phyloP scores from a whole-genome alignment of 176 grass and related monocot genomes.

The Ampelocalamus luodianensis region DNA sequence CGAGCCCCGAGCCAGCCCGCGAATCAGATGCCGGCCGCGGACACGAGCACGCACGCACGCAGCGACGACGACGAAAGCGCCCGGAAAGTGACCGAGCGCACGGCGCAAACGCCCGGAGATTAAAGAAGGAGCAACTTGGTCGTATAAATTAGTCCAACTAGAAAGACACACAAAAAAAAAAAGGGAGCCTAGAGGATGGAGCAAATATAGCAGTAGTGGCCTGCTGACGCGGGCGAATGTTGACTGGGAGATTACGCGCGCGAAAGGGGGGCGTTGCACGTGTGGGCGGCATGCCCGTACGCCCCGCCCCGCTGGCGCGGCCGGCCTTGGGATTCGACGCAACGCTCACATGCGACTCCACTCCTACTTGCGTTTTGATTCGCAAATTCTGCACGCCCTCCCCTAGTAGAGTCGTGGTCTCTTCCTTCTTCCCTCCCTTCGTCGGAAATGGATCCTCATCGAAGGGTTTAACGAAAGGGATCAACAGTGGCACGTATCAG shows the following conservation, averaged over 20 bases:
- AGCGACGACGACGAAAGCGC: background rate
- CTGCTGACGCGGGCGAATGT: constrained; percentile 15
- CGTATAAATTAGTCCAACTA: background rate
- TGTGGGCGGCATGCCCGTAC: constrained; percentile 51
- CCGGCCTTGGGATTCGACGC: constrained; percentile 53
- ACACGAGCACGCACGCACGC: background rate
- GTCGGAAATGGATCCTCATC: too few relatives aligned
- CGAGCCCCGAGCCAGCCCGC: background rate
- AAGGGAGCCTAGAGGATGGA: too few relatives aligned
- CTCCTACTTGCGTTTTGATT: too few relatives aligned
- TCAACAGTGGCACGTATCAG: too few relatives aligned
- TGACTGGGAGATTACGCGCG: background rate
- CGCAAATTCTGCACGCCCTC: too few relatives aligned
- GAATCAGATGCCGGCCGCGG: constrained; percentile 28
- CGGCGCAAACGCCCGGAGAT: background rate
- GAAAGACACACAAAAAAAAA: background rate
- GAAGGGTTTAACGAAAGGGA: too few relatives aligned
- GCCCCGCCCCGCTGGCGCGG: constrained; percentile 37
- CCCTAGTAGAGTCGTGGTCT: background rate
- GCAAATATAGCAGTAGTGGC: too few relatives aligned
- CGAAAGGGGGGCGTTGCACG: constrained; percentile 6
- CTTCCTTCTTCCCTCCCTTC: background rate
- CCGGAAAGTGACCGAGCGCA: background rate
- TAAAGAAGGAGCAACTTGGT: background rate
- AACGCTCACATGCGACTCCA: constrained; percentile 28